These are phyloP conservation scores for Pochonia chlamydosporia DNA, from an alignment of 2,329 filamentous ascomycete species.

Conservation along the genomic window DNA sequence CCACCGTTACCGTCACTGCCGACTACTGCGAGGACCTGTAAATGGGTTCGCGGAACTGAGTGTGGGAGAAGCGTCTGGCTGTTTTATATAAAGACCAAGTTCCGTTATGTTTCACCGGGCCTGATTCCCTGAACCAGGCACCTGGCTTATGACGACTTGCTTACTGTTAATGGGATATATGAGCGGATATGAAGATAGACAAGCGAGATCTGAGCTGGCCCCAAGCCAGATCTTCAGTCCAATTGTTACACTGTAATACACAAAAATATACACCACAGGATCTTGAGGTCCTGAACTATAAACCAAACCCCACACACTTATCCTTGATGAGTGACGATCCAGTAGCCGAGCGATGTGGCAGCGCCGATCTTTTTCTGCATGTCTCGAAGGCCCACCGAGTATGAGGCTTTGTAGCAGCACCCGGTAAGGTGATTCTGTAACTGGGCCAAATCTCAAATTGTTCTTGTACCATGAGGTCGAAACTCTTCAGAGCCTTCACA, in stretches of 20 bases:
- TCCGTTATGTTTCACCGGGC: not conserved
- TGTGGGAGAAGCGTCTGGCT: not conserved
- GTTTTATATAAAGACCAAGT: not conserved
- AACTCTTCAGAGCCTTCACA: no score
- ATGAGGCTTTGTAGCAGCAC: no score
- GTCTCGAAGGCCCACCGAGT: not conserved
- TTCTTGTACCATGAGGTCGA: no score
- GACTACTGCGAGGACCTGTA: conserved; percentile 35
- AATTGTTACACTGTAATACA: conserved; percentile 2
- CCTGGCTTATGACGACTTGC: not conserved
- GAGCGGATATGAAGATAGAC: not conserved
- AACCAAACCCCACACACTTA: not conserved
- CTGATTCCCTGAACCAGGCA: not conserved
- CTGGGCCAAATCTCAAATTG: no score
- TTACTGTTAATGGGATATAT: not conserved
- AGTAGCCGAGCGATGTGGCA: not conserved
- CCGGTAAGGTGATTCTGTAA: no score
- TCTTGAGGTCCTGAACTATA: not conserved
- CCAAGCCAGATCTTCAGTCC: not conserved
- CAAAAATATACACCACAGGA: not conserved
- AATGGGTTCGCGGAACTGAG: not conserved
- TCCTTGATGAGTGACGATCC: not conserved
- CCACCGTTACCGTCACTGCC: conserved; percentile 34
- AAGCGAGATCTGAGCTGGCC: not conserved
- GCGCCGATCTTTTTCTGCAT: not conserved